Conservation (phyloP, 2,329 filamentous ascomycete genomes). For the Cercospora zeae-maydis region DNA sequence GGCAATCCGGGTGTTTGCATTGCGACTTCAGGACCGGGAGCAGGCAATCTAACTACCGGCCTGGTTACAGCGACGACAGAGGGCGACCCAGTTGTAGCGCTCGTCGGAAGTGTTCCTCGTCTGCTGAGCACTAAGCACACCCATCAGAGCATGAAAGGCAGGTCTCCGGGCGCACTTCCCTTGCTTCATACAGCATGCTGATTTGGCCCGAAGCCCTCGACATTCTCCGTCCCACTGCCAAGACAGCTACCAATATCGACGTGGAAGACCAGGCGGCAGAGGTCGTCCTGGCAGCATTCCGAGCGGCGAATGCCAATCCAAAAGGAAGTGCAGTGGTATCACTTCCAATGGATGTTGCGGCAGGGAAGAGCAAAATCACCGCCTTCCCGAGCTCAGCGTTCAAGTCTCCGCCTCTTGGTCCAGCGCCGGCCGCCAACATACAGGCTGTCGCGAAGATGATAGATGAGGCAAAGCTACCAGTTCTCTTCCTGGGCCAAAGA, state of each 20-base stretch:
- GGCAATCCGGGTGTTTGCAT: slow-evolving; percentile 48
- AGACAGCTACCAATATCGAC: slow-evolving; percentile 43
- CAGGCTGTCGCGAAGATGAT: slow-evolving; percentile 37
- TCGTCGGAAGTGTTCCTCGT: slow-evolving; percentile 48
- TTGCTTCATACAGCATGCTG: background rate
- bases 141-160: slow-evolving; percentile 44
- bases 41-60: slow-evolving; percentile 48
- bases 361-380: slow-evolving; percentile 39
- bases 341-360: slow-evolving; percentile 47
- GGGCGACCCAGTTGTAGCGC: slow-evolving; percentile 46
- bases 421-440: slow-evolving; percentile 37
- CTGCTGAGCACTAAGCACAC: slow-evolving; percentile 46
- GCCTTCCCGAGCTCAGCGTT: slow-evolving; percentile 43
- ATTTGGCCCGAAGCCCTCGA: slow-evolving; percentile 35
- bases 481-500: slow-evolving; percentile 47
- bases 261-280: slow-evolving; percentile 50
- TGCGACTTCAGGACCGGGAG: slow-evolving; percentile 49
- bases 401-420: slow-evolving; percentile 42
- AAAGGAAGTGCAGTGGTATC: slow-evolving; percentile 46
- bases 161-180: background rate
- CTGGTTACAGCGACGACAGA: slow-evolving; percentile 47
- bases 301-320: slow-evolving; percentile 42
- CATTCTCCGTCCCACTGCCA: slow-evolving; percentile 45
- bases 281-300: slow-evolving; percentile 47
- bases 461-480: slow-evolving; percentile 38